phyloP scores from a whole-genome alignment of 208 protist genomes.

The Acanthamoeba rhysodes region DNA sequence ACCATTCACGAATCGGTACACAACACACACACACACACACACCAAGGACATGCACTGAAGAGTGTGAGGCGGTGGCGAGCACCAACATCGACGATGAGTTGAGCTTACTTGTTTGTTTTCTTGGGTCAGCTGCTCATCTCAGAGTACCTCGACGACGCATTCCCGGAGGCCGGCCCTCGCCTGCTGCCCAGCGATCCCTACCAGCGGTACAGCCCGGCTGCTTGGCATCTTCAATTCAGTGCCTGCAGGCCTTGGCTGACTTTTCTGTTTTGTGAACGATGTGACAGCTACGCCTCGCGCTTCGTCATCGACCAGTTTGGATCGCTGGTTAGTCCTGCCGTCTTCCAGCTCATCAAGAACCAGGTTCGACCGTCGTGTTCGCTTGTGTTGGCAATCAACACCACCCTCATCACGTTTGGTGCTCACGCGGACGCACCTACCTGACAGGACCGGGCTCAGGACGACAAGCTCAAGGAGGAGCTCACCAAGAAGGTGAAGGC shows the following conservation, averaged over 20 bases:
- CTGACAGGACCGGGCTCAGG: no score
- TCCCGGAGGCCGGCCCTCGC: neutral
- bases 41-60: no score
- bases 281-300: neutral
- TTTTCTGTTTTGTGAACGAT: no score
- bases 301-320: slow-evolving; percentile 60
- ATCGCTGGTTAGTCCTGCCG: neutral
- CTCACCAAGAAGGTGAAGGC: neutral
- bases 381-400: no score
- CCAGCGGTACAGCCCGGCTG: no score
- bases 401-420: no score
- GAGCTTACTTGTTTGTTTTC: no score
- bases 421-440: no score
- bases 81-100: no score
- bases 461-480: slow-evolving; percentile 52
- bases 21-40: no score
- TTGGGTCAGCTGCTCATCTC: neutral
- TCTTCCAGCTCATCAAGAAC: slow-evolving; percentile 19
- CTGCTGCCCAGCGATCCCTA: slow-evolving; percentile 24
- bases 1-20: slow-evolving; percentile 48
- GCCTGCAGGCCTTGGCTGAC: neutral
- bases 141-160: slow-evolving; percentile 56
- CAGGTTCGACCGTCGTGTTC: neutral
- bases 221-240: no score
- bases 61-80: no score